These are phyloP conservation scores for Colletotrichum musicola DNA, from an alignment of 2,329 filamentous ascomycete species.

Conservation along the genomic window DNA sequence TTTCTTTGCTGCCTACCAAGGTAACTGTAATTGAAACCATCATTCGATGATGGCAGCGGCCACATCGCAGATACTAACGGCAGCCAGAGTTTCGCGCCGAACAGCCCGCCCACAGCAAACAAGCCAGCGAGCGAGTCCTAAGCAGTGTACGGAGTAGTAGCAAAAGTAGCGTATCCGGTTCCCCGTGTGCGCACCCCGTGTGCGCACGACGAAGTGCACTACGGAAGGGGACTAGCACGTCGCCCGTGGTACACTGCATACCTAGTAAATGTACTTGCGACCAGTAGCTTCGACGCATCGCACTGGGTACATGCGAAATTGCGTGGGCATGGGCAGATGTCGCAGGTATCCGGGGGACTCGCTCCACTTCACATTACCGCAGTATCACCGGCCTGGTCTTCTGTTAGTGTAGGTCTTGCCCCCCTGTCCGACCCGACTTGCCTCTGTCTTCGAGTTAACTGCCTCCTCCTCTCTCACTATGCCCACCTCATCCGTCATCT, in stretches of 20 bases:
- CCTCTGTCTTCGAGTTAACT: background rate
- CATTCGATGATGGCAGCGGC: constrained; percentile 3
- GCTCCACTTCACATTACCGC: background rate
- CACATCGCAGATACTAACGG: background rate
- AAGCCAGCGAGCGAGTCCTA: constrained; percentile 1
- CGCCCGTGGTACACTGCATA: background rate
- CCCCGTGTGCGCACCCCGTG: constrained; percentile 37
- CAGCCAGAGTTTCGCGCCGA: background rate
- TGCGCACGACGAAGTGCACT: constrained; percentile 32
- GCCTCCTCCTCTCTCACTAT: no score
- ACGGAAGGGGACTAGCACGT: constrained; percentile 26
- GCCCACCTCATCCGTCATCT: background rate
- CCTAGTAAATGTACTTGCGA: constrained; percentile 22
- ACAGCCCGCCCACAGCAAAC: background rate
- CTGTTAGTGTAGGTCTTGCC: background rate
- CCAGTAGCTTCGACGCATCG: background rate
- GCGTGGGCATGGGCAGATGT: constrained; percentile 3
- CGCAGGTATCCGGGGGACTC: background rate
- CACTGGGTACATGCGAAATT: constrained; percentile 3
- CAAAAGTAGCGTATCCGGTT: background rate
- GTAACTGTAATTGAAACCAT: background rate
- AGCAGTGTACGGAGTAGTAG: background rate
- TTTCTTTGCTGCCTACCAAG: no score
- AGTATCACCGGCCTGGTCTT: constrained; percentile 12
- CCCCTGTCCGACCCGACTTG: constrained; percentile 11